phyloP scores from a whole-genome alignment of 306 rosid genomes.

The Datisca glomerata region DNA sequence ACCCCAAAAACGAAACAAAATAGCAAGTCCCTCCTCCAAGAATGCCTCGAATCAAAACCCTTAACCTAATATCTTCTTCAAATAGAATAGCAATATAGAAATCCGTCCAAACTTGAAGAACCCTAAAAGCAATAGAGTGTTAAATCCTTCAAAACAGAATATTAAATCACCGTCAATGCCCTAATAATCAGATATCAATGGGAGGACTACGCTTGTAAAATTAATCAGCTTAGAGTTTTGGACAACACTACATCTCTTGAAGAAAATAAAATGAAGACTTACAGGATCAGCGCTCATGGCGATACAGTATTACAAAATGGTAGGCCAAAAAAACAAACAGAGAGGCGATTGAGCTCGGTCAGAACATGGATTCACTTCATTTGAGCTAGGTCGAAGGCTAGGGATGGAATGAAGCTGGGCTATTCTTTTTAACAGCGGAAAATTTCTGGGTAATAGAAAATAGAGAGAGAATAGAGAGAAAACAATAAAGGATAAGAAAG shows the following conservation, averaged over 20 bases:
- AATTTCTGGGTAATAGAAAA: too few species aligned
- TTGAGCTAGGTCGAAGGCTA: slow-evolving; percentile 5
- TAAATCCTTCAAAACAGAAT: slow-evolving; percentile 18
- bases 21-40: slow-evolving; percentile 10
- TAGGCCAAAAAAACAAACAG: slow-evolving; percentile 1
- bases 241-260: slow-evolving; percentile 1
- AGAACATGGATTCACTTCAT: slow-evolving; percentile 1
- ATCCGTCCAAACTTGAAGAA: slow-evolving; percentile 35
- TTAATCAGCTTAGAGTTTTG: slow-evolving; percentile 14
- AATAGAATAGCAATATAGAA: slow-evolving; percentile 24
- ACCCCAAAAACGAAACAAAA: slow-evolving; percentile 30
- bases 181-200: slow-evolving; percentile 12
- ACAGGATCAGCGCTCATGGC: slow-evolving; percentile 8
- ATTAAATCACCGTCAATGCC: slow-evolving; percentile 20
- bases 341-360: not conserved
- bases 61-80: slow-evolving; percentile 24
- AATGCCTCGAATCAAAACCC: slow-evolving; percentile 44
- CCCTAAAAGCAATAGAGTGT: slow-evolving; percentile 49
- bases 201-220: slow-evolving; percentile 15
- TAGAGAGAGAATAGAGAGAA: too few species aligned
- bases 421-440: too few species aligned
- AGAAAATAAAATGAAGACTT: slow-evolving; percentile 9
- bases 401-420: too few species aligned
- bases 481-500: too few species aligned
- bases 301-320: slow-evolving; percentile 4